Evolutionary conservation across 139 green algal species (phyloP).

Genomic region (Deuterostichococcus epilithicus): DNA sequence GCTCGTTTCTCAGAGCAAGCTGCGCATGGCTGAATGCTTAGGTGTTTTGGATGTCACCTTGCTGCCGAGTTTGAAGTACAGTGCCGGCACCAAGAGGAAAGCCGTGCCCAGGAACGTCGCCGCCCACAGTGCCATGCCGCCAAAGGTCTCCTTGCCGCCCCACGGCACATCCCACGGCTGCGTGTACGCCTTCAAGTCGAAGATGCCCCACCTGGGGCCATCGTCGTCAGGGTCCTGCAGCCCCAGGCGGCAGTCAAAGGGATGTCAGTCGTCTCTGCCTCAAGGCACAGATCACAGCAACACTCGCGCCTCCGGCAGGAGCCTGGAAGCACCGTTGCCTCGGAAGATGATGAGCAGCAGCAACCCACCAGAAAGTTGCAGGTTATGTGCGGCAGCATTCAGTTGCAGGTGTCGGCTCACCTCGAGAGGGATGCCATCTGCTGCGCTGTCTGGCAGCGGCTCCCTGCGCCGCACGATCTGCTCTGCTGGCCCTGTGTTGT

Average conservation of each 20-base stretch:
- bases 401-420: too few species aligned
- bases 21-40: background rate
- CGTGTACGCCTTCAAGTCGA: slow-evolving; percentile 46
- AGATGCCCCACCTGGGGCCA: slow-evolving; percentile 41
- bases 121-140: slow-evolving; percentile 67
- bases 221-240: too few species aligned
- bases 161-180: slow-evolving; percentile 66
- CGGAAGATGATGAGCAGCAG: too few species aligned
- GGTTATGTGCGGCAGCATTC: too few species aligned
- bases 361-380: too few species aligned
- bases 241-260: too few species aligned
- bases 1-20: background rate
- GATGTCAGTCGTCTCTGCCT: too few species aligned
- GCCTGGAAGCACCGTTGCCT: too few species aligned
- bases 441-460: background rate
- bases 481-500: background rate
- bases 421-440: too few species aligned
- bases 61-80: slow-evolving; percentile 28
- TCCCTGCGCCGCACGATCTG: too few species aligned
- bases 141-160: slow-evolving; percentile 38
- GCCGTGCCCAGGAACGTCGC: slow-evolving; percentile 61
- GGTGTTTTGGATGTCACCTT: slow-evolving; percentile 4
- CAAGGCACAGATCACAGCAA: too few species aligned
- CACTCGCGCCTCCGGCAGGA: too few species aligned
- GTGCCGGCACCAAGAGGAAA: slow-evolving; percentile 57